These are phyloP conservation scores for Kwoniella shivajii DNA, from an alignment of 1,284 basidiomycete genomes.

Conservation along the genomic window DNA sequence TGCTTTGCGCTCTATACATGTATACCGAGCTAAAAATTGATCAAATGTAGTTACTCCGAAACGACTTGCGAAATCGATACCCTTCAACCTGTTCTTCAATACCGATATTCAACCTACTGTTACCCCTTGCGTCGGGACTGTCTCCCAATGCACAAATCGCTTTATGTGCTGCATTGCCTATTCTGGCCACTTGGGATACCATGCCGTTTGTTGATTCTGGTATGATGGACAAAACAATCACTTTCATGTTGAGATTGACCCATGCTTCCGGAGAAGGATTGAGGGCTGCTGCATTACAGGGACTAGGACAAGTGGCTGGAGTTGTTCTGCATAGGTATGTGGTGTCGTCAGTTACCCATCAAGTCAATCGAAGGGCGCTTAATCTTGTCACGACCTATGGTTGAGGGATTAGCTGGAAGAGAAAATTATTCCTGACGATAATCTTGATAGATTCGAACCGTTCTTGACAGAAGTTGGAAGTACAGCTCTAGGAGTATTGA, in stretches of 20 bases:
- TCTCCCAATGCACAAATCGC: slow-evolving; percentile 15
- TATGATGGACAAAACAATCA: slow-evolving; percentile 22
- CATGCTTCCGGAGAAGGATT: background rate
- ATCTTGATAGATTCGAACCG: slow-evolving; percentile 30
- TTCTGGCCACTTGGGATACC: slow-evolving; percentile 39
- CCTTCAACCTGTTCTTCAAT: slow-evolving; percentile 24
- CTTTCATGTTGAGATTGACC: slow-evolving; percentile 24
- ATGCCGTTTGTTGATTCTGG: slow-evolving; percentile 17
- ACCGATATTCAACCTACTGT: slow-evolving; percentile 26
- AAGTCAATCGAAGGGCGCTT: too few species aligned
- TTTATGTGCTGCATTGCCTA: slow-evolving; percentile 34
- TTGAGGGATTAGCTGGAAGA: too few species aligned
- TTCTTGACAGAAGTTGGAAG: slow-evolving; percentile 24
- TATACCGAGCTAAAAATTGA: background rate
- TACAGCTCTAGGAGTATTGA: slow-evolving; percentile 21
- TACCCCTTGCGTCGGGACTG: slow-evolving; percentile 13
- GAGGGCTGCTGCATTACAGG: slow-evolving; percentile 20
- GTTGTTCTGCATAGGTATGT: slow-evolving; percentile 33
- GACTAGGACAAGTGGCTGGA: slow-evolving; percentile 29
- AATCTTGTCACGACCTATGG: too few species aligned
- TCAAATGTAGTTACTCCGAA: slow-evolving; percentile 28
- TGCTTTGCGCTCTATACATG: too few species aligned
- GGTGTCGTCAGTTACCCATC: too few species aligned
- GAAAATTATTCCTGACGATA: background rate
- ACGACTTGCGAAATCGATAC: slow-evolving; percentile 29